phyloP scores from a whole-genome alignment of 108 stramenopile genomes.

The Conticribra weissflogii region DNA sequence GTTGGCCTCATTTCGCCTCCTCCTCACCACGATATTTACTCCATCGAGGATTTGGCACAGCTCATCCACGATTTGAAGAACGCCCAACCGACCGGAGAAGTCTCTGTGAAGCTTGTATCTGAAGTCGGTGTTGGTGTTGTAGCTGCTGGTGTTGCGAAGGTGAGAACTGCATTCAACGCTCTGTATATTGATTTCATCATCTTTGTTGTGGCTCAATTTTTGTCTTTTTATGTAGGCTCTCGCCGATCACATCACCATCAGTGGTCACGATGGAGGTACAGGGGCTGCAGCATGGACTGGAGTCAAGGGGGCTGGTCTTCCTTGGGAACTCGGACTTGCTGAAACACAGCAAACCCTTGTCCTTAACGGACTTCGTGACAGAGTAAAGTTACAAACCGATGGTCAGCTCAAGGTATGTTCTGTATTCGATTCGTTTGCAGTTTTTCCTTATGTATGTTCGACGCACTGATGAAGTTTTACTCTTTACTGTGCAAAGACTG shows the following conservation, averaged over 20 bases:
- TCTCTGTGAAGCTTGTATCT: slow-evolving; percentile 98
- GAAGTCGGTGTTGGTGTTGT: slow-evolving; percentile 98
- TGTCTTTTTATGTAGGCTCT: slow-evolving; percentile 52
- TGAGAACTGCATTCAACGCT: no score
- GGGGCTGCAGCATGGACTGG: slow-evolving; percentile 97
- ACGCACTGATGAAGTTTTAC: background rate
- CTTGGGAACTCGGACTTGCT: slow-evolving; percentile 96
- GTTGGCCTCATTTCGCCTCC: slow-evolving; percentile 96
- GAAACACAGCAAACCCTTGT: slow-evolving; percentile 96
- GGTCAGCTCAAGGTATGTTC: slow-evolving; percentile 84
- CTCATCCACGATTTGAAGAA: slow-evolving; percentile 97
- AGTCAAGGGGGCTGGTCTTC: slow-evolving; percentile 91
- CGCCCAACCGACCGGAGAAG: slow-evolving; percentile 92
- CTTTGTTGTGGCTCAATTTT: no score
- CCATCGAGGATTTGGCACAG: slow-evolving; percentile 96
- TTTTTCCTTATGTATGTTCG: background rate
- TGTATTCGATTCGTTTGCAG: background rate
- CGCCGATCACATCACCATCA: slow-evolving; percentile 92
- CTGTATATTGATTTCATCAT: no score
- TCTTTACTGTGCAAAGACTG: slow-evolving; percentile 47
- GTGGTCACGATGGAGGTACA: slow-evolving; percentile 95
- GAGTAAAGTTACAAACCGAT: slow-evolving; percentile 92
- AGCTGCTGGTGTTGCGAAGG: slow-evolving; percentile 95
- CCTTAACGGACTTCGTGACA: slow-evolving; percentile 89
- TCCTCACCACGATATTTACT: slow-evolving; percentile 97